These are phyloP conservation scores for Cylindrotheca fusiformis DNA, from an alignment of 108 stramenopile species.

Conservation along the genomic window DNA sequence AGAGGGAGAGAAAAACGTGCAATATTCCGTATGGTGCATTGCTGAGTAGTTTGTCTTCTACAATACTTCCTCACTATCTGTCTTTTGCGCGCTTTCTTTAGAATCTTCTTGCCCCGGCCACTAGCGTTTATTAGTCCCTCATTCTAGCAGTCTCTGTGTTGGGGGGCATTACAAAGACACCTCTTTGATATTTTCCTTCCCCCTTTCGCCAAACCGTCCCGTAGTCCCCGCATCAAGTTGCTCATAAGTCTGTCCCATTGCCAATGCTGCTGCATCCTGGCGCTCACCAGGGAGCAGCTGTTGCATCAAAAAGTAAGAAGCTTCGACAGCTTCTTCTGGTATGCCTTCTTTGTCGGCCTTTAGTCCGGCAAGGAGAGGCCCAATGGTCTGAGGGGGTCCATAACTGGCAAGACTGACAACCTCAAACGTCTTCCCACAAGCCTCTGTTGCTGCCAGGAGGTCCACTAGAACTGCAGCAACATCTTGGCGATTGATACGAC, in stretches of 20 bases:
- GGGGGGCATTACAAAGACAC: too few relatives aligned
- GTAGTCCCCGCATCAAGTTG: conserved; percentile 73
- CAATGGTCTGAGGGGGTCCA: conserved; percentile 48
- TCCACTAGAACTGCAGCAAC: conserved; percentile 78
- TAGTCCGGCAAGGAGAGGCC: conserved; percentile 43
- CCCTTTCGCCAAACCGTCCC: conserved; percentile 74
- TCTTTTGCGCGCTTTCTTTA: too few relatives aligned
- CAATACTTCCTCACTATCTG: too few relatives aligned
- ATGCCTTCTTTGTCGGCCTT: conserved; percentile 31
- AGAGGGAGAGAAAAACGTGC: too few relatives aligned
- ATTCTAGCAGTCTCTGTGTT: too few relatives aligned
- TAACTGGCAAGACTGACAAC: conserved; percentile 76
- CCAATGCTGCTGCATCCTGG: conserved; percentile 71
- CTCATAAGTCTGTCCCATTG: conserved; percentile 89
- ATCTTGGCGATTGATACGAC: conserved; percentile 87
- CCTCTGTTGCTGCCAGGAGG: conserved; percentile 58
- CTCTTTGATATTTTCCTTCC: conserved; percentile 49
- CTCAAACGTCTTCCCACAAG: conserved; percentile 92
- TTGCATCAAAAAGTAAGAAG: conserved; percentile 65
- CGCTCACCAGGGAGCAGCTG: conserved; percentile 87
- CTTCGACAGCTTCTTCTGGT: conserved; percentile 46
- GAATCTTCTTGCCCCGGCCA: too few relatives aligned
- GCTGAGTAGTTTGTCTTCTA: too few relatives aligned
- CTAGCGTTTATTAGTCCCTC: too few relatives aligned
- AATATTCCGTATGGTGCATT: too few relatives aligned